Evolutionary conservation across 2,329 filamentous ascomycete species (phyloP).

Genomic region (Mycosphaerella sp.): DNA sequence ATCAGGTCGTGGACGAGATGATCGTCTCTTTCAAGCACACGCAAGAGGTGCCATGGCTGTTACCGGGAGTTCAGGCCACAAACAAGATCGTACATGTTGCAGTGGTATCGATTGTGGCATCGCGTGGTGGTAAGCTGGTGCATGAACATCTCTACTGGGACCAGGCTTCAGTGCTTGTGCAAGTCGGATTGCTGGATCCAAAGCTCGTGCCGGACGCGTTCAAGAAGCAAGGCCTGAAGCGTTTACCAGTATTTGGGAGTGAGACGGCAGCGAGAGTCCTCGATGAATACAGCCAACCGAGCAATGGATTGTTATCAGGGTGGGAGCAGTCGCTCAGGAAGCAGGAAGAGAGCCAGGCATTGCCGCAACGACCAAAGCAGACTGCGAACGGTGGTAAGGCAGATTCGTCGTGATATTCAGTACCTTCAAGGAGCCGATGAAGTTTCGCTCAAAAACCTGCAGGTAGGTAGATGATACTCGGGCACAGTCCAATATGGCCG

Average conservation of each 20-base stretch:
- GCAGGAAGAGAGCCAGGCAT: not conserved
- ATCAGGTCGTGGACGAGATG: constrained; percentile 56
- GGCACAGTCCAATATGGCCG: constrained; percentile 63
- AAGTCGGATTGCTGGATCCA: constrained; percentile 51
- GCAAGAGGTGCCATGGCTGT: constrained; percentile 52
- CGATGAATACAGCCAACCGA: constrained; percentile 37
- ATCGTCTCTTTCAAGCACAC: constrained; percentile 52
- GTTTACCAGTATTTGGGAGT: constrained; percentile 37
- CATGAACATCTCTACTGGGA: constrained; percentile 57
- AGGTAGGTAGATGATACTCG: constrained; percentile 67
- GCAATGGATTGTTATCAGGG: constrained; percentile 37
- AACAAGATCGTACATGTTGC: constrained; percentile 51
- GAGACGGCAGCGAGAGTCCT: constrained; percentile 41
- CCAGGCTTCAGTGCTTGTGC: constrained; percentile 52
- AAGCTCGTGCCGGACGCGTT: constrained; percentile 45
- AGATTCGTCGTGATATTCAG: constrained; percentile 1
- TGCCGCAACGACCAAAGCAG: constrained; percentile 26
- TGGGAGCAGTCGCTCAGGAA: constrained; percentile 24
- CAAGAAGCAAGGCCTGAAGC: constrained; percentile 39
- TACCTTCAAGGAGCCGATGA: not conserved
- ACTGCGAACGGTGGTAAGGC: constrained; percentile 16
- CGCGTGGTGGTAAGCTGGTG: constrained; percentile 49
- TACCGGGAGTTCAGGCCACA: constrained; percentile 53
- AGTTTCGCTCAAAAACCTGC: constrained; percentile 62
- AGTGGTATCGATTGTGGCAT: constrained; percentile 50